Evolutionary conservation across 257 asterid species (phyloP), one percentile per base, ranked within the genome.

Genomic region (Buddleja alternifolia): DNA sequence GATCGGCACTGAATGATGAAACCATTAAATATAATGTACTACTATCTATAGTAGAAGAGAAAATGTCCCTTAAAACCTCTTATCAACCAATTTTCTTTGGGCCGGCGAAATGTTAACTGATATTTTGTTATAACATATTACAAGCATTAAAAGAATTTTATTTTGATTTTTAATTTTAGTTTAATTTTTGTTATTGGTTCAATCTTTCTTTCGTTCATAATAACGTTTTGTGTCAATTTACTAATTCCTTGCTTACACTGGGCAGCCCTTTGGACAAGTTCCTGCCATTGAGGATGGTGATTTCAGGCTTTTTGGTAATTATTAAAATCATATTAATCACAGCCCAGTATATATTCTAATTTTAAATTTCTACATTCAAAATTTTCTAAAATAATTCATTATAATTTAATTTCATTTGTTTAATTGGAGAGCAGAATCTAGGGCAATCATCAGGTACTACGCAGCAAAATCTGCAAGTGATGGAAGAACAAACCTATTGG

Each of bases 261-360:
- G 74, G 79, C 90, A 90, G 98, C 98, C 98, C 44, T 93, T 93
- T 67, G 98, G 97, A 67, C 95, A 83, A 70, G 93, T 90, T 54
- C 98, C 96, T 4, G 93, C 86, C 0, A 80, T 88, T 50, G 95
- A 82, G 75, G 97, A 90, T 45, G 95, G 92, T 1, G 89, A 88
- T 66, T 81, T 93, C 82, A 88, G 48, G 82, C 96, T 93, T 37
- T 90, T 90, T 20, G 98, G 98, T 93, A 82, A 83, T 24, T 8
- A 40, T 0, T 15, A 15, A 17, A 1, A 16, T 51, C 8, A 9
- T 51, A 11, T 14, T 4, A n/a, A 59, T 32, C 8, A 2, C 2
- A 29, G 34, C 5, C 34, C 34, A 29, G 3, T 19, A 15, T 23
- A 9, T 9, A 47, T 11, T 20, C 10, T 25, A 29, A 7, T 47